phyloP scores from a whole-genome alignment of 2,329 filamentous ascomycete genomes.

The Bipolaris oryzae region DNA sequence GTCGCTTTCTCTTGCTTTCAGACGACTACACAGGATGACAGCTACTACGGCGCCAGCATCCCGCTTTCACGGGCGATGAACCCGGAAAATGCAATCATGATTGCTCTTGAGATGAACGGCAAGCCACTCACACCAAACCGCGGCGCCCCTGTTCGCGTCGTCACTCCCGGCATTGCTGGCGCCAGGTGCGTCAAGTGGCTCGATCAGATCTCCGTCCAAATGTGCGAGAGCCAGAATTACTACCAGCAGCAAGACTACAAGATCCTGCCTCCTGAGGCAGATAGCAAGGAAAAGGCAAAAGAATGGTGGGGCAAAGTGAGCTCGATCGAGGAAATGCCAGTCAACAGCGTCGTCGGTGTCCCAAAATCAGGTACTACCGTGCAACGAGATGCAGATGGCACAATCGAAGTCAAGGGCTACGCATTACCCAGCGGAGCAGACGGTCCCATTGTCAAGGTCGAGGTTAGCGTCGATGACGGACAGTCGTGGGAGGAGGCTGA shows the following conservation, averaged over 20 bases:
- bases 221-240: slow-evolving; percentile 58
- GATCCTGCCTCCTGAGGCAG: slow-evolving; percentile 60
- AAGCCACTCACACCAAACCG: slow-evolving; percentile 55
- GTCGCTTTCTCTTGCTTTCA: slow-evolving; percentile 63
- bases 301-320: slow-evolving; percentile 59
- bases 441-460: slow-evolving; percentile 60
- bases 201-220: slow-evolving; percentile 59
- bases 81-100: slow-evolving; percentile 25
- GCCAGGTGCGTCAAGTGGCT: slow-evolving; percentile 64
- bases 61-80: slow-evolving; percentile 41
- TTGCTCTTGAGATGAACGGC: slow-evolving; percentile 56
- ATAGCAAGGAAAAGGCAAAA: slow-evolving; percentile 56
- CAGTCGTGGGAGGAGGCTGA: slow-evolving; percentile 58
- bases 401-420: slow-evolving; percentile 60
- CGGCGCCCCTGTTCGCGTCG: slow-evolving; percentile 59
- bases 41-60: slow-evolving; percentile 65
- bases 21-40: slow-evolving; percentile 60
- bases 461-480: slow-evolving; percentile 59
- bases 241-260: slow-evolving; percentile 67
- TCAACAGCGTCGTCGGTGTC: slow-evolving; percentile 61
- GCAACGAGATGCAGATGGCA: slow-evolving; percentile 46
- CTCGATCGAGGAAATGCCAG: slow-evolving; percentile 61
- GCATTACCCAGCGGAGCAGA: slow-evolving; percentile 60
- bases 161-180: slow-evolving; percentile 61
- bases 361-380: slow-evolving; percentile 56